Conservation (phyloP, 1,284 basidiomycete genomes). For the Irpex sp. region DNA sequence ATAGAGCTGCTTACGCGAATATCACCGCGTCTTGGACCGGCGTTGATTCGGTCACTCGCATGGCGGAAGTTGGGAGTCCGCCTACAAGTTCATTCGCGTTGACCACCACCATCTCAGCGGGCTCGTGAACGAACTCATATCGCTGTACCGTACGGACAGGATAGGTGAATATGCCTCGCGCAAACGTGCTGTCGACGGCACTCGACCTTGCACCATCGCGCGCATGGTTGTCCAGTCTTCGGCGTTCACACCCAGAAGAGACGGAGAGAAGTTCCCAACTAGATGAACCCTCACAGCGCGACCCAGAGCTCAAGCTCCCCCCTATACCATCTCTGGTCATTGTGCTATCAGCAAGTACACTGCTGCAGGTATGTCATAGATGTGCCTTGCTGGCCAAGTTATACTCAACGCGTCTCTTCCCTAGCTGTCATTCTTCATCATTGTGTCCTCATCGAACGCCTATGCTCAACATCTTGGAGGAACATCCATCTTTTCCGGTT, state of each 20-base stretch:
- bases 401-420: not conserved
- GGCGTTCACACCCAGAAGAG: not conserved
- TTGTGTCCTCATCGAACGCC: slow-evolving; percentile 61
- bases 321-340: slow-evolving; percentile 39
- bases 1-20: not conserved
- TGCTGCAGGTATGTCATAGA: slow-evolving; percentile 39
- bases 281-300: slow-evolving; percentile 10
- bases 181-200: slow-evolving; percentile 13
- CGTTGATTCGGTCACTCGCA: not conserved
- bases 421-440: slow-evolving; percentile 66
- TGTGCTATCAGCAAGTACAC: slow-evolving; percentile 38
- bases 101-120: not conserved
- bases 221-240: slow-evolving; percentile 7
- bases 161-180: slow-evolving; percentile 7
- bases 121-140: not conserved
- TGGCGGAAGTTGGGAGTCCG: not conserved
- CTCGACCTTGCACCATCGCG: slow-evolving; percentile 8
- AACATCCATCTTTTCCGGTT: slow-evolving; percentile 60
- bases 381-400: not conserved
- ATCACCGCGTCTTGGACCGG: not conserved
- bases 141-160: not conserved
- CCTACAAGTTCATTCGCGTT: not conserved
- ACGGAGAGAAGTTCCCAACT: not conserved
- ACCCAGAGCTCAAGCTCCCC: slow-evolving; percentile 47
- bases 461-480: slow-evolving; percentile 65